Base-by-base conservation (phyloP, 1,139 yeast genomes). In the Wickerhamomyces sp. region DNA sequence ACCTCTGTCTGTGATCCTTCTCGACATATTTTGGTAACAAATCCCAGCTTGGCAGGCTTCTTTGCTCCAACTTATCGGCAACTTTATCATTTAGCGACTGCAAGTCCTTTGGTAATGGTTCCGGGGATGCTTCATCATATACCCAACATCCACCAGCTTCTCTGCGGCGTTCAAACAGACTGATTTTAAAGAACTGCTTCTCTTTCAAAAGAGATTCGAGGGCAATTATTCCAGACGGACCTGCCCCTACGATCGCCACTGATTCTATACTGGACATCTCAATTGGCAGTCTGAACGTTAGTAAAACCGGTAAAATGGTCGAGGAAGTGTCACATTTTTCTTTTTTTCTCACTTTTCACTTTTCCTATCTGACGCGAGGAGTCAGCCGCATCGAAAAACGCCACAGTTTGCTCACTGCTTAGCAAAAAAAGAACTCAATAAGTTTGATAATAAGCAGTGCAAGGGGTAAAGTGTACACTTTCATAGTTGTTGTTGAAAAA, bases 91-190 rank as follows among this genome's bases (percentile, higher is more conserved):
- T 13, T 10, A 42, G 14, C 1, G 23, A 5, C 13, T 34, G 29
- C 7, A 42, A 6, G n/a, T 29, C 31, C 10, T 18, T 18, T 18
- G 40, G 37, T 10, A 36, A 31, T 18, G 33, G 13, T 23, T 42
- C 39, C 2, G 33, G 18, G 9, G 40, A 34, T 7, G 27, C 11
- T 10, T 26, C 15, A 18, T 37, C 40, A 18, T 37, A 37, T 30
- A 37, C 55, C 71, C 71, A 66, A 37, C 64, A 62, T 10, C 71
- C 71, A 29, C 69, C 69, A 41, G 60, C 44, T 10, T 51, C 44
- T 3, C 46, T 43, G 29, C 55, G 61, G 39, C 60, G 62, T 41
- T 66, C 69, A 45, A 66, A 66, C 3, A 64, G 62, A 7, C 63
- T 63, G 40, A 64, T 54, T 15, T 60, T 55, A 6, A 49, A 46